phyloP scores from a whole-genome alignment of 192 early-diverging fungal species.

The Gonapodya prolifera region DNA sequence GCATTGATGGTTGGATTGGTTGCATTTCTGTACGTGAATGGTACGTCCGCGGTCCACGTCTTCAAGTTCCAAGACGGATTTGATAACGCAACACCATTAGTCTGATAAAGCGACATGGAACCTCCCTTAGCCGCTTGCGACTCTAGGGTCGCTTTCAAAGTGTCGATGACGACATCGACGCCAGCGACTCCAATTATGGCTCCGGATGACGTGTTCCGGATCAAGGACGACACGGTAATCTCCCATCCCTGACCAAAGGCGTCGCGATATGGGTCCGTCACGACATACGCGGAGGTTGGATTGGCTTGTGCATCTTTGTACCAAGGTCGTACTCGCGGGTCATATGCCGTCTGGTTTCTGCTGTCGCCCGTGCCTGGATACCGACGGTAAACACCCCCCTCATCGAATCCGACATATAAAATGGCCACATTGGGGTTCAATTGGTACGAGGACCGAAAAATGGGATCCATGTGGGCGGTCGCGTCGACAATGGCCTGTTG shows the following conservation, averaged over 20 bases:
- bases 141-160: not conserved
- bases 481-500: slow-evolving; percentile 11
- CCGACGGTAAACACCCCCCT: slow-evolving; percentile 15
- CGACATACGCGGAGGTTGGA: slow-evolving; percentile 11
- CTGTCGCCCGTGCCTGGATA: slow-evolving; percentile 14
- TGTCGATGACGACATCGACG: slow-evolving; percentile 4
- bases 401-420: slow-evolving; percentile 16
- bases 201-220: not conserved
- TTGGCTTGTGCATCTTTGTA: slow-evolving; percentile 12
- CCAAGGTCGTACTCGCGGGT: slow-evolving; percentile 17
- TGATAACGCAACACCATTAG: not conserved
- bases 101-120: not conserved
- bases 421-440: slow-evolving; percentile 9
- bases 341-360: slow-evolving; percentile 12
- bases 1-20: not conserved
- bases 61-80: not conserved
- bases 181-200: slow-evolving; percentile 9
- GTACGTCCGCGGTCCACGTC: not conserved
- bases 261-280: slow-evolving; percentile 16
- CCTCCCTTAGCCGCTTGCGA: not conserved
- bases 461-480: slow-evolving; percentile 14
- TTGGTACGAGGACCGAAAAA: slow-evolving; percentile 13
- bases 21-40: not conserved
- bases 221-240: slow-evolving; percentile 8
- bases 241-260: slow-evolving; percentile 17